Evolutionary conservation across 192 early-diverging fungal species (phyloP).

Genomic region (Haplosporangium gracile): DNA sequence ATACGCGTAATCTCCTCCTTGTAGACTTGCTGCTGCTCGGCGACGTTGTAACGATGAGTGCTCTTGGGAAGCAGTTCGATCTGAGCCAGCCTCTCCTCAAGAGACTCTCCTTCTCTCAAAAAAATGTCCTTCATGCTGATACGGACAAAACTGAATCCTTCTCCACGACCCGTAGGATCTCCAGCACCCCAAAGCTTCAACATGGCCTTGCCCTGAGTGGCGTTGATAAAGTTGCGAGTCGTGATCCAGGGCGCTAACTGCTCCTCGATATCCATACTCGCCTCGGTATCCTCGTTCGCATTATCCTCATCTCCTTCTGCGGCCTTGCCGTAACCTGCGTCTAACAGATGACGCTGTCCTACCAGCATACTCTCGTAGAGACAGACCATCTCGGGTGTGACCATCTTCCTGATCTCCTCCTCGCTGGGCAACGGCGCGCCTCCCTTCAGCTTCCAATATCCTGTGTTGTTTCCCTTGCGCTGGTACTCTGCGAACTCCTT

Average conservation of each 20-base stretch:
- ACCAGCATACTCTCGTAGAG: conserved; percentile 93
- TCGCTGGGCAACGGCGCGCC: conserved; percentile 80
- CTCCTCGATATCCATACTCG: conserved; percentile 88
- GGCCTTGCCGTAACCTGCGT: conserved; percentile 86
- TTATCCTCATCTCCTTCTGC: conserved; percentile 69
- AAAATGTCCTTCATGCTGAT: conserved; percentile 99
- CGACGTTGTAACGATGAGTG: conserved; percentile 86
- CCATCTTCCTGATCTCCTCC: conserved; percentile 90
- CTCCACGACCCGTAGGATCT: conserved; percentile 94
- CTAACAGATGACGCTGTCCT: conserved; percentile 91
- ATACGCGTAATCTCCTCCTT: conserved; percentile 93
- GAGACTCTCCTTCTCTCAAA: conserved; percentile 85
- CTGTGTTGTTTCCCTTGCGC: conserved; percentile 85
- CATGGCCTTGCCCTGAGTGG: conserved; percentile 94
- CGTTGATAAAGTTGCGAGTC: conserved; percentile 96
- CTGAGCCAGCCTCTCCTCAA: conserved; percentile 87
- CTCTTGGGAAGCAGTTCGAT: conserved; percentile 86
- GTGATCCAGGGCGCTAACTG: conserved; percentile 95
- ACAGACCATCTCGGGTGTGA: conserved; percentile 97
- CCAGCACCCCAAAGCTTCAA: conserved; percentile 95
- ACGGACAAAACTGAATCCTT: conserved; percentile 98
- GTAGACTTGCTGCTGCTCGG: conserved; percentile 97
- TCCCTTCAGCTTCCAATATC: conserved; percentile 92
- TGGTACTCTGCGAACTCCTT: conserved; percentile 98
- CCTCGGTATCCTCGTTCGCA: conserved; percentile 78